A percentile compares a stretch with the other conserved stretches of the same genome.
phyloP scores from a whole-genome alignment of 257 asterid genomes.

The Thymus mandschuricus region DNA sequence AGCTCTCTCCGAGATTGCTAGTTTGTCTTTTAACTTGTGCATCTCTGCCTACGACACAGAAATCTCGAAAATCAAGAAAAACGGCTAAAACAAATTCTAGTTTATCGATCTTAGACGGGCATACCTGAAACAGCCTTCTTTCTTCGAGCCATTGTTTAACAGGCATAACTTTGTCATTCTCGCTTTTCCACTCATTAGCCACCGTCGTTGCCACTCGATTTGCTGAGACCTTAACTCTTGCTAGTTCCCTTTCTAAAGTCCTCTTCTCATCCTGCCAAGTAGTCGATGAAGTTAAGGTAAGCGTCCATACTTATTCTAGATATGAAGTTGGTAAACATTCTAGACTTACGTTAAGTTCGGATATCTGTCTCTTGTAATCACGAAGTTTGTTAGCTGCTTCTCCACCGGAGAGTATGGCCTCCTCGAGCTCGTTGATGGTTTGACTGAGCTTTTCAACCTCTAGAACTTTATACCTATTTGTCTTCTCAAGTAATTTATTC shows the following conservation, averaged over 20 bases:
- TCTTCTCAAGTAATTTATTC: conserved; percentile 78
- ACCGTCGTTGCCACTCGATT: conserved; percentile 74
- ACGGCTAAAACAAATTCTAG: neutral
- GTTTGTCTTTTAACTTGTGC: conserved; percentile 73
- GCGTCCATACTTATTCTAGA: neutral
- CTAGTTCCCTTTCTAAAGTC: conserved; percentile 85
- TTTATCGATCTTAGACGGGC: neutral
- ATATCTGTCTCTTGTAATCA: conserved; percentile 64
- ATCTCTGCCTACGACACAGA: conserved; percentile 64
- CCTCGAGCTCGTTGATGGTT: conserved; percentile 82
- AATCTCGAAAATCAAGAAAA: conserved; percentile 18
- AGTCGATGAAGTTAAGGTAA: conserved; percentile 20
- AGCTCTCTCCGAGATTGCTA: conserved; percentile 72
- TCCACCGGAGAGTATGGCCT: conserved; percentile 86
- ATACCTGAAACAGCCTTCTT: conserved; percentile 78
- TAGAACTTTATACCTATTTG: conserved; percentile 69
- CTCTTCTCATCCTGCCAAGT: conserved; percentile 76
- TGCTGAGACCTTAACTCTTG: conserved; percentile 83
- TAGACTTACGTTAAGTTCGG: conserved; percentile 70
- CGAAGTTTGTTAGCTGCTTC: conserved; percentile 73
- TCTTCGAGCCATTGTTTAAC: conserved; percentile 96
- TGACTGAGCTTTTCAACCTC: conserved; percentile 86
- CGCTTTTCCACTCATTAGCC: conserved; percentile 98
- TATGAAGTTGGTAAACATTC: neutral
- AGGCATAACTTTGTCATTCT: conserved; percentile 87